Base-by-base conservation (phyloP, 805 yeast genomes). In the Wickerhamiella brachini region DNA sequence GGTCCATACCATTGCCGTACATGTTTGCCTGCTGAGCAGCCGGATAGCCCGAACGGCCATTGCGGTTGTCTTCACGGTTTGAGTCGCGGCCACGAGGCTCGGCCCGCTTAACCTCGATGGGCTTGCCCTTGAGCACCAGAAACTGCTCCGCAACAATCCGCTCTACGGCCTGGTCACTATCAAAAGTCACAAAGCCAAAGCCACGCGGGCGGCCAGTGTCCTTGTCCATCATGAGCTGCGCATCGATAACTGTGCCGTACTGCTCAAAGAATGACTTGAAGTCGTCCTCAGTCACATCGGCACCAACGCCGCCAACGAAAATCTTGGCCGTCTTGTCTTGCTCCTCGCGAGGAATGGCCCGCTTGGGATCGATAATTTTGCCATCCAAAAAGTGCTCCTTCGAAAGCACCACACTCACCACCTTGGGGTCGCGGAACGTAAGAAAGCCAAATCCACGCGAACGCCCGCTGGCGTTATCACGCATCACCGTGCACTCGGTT, bases 181-280 rank as follows among this genome's bases (percentile, higher is more conserved):
- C 97, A 68, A 84, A 90, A 13, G 98, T 90, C 56, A 90, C 88
- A 67, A 90, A 90, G 1, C 98, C 98, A 67, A 88, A 90, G 23
- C 98, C 98, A 71, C 97, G 79, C 2, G 96, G 87, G 63, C 95
- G 79, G 53, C 97, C 97, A 3, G 97, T 85, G 66, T 89, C 97
- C 68, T 90, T 93, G 68, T 90, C 97, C 59, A 90, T 78, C 98
- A 90, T 90, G 58, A 90, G 77, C 69, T 89, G 97, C 48, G 96
- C 95, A 68, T 93, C 97, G 60, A 90, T 84, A 53, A 90, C 89
- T 43, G 80, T 79, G 59, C 97, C 97, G 67, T 82, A 90, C 68
- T 83, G 83, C 51, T 85, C 78, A 63, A 90, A 90, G 67, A 85
- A 88, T 48, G 77, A 81, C 65, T 82, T 83, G 68, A 90, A 93